Percentiles rank a stretch among this genome's conserved stretches.
Conservation (phyloP, 1,139 yeast species). For the Blastobotrys malaysiensis region DNA sequence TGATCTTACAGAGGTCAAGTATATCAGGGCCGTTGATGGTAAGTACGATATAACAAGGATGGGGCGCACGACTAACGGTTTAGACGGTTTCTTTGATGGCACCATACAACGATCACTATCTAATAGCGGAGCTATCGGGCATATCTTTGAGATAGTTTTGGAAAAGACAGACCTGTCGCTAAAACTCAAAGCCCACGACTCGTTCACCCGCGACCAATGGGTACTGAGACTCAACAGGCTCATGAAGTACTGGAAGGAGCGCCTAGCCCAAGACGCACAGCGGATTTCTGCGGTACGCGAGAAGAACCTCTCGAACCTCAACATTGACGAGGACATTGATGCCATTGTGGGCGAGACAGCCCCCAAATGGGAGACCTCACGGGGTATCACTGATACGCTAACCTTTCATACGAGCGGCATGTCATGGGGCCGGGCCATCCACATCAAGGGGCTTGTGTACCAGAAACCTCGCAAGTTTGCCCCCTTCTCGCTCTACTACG, state of each 20-base stretch:
- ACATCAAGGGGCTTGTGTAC: constrained; percentile 57
- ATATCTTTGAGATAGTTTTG: constrained; percentile 51
- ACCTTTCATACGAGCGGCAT: constrained; percentile 53
- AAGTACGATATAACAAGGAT: constrained; percentile 2
- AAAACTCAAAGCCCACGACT: constrained; percentile 46
- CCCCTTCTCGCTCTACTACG: constrained; percentile 55
- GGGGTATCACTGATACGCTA: constrained; percentile 50
- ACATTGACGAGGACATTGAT: constrained; percentile 54
- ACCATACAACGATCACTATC: constrained; percentile 10
- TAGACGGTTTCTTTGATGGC: constrained; percentile 16
- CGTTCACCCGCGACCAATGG: constrained; percentile 60
- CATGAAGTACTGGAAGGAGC: constrained; percentile 54
- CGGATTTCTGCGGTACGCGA: constrained; percentile 38
- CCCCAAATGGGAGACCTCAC: constrained; percentile 49
- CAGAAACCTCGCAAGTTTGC: constrained; percentile 67
- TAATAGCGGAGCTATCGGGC: constrained; percentile 16
- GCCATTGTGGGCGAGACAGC: constrained; percentile 48
- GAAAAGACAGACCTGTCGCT: constrained; percentile 46
- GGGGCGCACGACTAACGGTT: no score
- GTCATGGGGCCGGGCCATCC: constrained; percentile 55
- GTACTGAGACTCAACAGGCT: constrained; percentile 43
- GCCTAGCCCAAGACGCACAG: constrained; percentile 40
- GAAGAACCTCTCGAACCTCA: constrained; percentile 44
- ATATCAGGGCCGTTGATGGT: constrained; percentile 9
- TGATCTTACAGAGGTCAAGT: constrained; percentile 48